phyloP scores from a whole-genome alignment of 495 filamentous ascomycete genomes.

The Annulohypoxylon moriforme region DNA sequence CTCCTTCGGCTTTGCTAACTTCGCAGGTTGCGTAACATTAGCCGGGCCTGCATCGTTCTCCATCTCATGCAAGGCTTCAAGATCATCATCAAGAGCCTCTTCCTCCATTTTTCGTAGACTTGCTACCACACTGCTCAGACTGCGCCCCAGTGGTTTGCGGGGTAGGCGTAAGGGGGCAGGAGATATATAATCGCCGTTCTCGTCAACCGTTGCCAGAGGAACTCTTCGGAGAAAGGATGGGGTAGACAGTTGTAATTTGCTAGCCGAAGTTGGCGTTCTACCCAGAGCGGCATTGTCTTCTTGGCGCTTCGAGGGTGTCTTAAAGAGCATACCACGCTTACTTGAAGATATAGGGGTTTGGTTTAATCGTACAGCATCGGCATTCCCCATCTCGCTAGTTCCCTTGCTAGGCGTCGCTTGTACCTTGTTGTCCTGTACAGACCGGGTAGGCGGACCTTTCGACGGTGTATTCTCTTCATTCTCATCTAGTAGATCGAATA shows the following conservation, averaged over 20 bases:
- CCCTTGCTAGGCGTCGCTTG: constrained; percentile 56
- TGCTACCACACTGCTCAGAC: constrained; percentile 82
- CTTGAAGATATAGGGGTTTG: constrained; percentile 72
- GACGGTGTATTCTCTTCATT: constrained; percentile 63
- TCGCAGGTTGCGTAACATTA: constrained; percentile 30
- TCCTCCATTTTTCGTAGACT: constrained; percentile 83
- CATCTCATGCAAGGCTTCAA: constrained; percentile 84
- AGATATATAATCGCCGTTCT: constrained; percentile 60
- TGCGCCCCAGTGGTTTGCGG: constrained; percentile 73
- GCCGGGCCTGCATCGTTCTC: constrained; percentile 64
- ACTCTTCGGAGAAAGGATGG: constrained; percentile 79
- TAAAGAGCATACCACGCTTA: constrained; percentile 72
- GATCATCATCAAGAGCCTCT: constrained; percentile 78
- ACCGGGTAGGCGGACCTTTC: constrained; percentile 8
- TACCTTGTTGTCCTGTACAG: constrained; percentile 20
- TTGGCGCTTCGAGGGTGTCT: constrained; percentile 66
- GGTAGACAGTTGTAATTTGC: constrained; percentile 68
- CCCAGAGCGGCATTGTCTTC: constrained; percentile 45
- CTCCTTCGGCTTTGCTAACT: constrained; percentile 34
- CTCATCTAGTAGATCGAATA: constrained; percentile 87
- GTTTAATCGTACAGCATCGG: constrained; percentile 53
- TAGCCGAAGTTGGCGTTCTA: constrained; percentile 61
- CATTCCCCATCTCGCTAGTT: constrained; percentile 45
- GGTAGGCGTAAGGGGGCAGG: constrained; percentile 66
- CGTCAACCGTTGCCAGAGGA: constrained; percentile 56